These are phyloP conservation scores for Curvularia sp. DNA, from an alignment of 2,329 filamentous ascomycete genomes.

Conservation along the genomic window DNA sequence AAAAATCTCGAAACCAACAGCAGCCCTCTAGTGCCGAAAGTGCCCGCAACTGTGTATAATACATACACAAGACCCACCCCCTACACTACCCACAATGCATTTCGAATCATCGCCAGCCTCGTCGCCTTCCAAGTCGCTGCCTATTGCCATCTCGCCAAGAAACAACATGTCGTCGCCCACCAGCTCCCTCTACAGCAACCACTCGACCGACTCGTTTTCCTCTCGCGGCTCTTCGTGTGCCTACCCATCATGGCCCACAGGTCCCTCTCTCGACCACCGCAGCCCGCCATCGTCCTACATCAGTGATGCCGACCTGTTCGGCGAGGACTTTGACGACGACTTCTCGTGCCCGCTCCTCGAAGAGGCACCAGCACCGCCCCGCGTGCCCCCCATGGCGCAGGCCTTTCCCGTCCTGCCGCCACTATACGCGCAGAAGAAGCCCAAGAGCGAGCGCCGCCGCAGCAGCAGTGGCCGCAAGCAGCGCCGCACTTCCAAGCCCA, in stretches of 20 bases:
- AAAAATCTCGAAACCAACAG: slow-evolving; percentile 20
- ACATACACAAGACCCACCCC: slow-evolving; percentile 37
- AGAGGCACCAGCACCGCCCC: slow-evolving; percentile 52
- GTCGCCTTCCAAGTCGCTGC: slow-evolving; percentile 50
- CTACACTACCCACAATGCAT: slow-evolving; percentile 42
- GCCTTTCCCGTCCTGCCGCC: slow-evolving; percentile 50
- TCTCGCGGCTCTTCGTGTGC: slow-evolving; percentile 49
- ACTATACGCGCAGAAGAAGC: slow-evolving; percentile 52
- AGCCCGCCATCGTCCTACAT: slow-evolving; percentile 52
- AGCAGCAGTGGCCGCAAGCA: slow-evolving; percentile 52
- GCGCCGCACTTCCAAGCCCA: slow-evolving; percentile 51
- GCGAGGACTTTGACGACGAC: slow-evolving; percentile 48
- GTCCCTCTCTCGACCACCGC: slow-evolving; percentile 48
- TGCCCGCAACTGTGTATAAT: slow-evolving; percentile 35
- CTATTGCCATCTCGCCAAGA: slow-evolving; percentile 46
- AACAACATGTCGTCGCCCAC: slow-evolving; percentile 49
- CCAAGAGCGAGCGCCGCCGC: slow-evolving; percentile 51
- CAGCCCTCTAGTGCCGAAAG: slow-evolving; percentile 30
- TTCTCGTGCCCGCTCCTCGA: slow-evolving; percentile 45
- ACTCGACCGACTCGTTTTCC: slow-evolving; percentile 39
- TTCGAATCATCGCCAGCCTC: slow-evolving; percentile 48
- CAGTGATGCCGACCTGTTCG: slow-evolving; percentile 53
- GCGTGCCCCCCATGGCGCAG: slow-evolving; percentile 45
- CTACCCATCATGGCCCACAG: slow-evolving; percentile 52
- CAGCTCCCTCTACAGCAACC: slow-evolving; percentile 48